These are phyloP conservation scores for Verticillium dahliae DNA, from an alignment of 2,329 filamentous ascomycete genomes.

Conservation along the genomic window DNA sequence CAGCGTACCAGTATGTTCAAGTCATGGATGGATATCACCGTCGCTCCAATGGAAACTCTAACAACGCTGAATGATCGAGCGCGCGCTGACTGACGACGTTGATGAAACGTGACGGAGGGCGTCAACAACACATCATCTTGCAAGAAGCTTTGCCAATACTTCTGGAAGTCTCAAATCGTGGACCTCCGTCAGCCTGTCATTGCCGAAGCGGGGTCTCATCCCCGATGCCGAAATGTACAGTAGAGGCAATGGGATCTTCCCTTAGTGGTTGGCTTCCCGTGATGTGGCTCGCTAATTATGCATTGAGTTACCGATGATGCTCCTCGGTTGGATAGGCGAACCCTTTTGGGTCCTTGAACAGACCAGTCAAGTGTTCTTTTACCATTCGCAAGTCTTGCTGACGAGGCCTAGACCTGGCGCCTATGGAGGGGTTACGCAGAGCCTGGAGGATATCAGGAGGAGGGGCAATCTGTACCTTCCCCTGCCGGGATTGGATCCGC, in stretches of 20 bases:
- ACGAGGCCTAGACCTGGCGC: not conserved
- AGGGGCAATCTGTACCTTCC: not conserved
- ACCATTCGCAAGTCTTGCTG: not conserved
- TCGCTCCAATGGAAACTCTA: not conserved
- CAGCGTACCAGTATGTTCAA: not conserved
- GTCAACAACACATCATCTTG: not conserved
- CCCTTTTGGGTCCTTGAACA: not conserved
- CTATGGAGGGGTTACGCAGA: not conserved
- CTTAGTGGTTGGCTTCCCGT: conserved; percentile 3
- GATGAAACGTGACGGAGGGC: not conserved
- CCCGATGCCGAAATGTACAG: not conserved
- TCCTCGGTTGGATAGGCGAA: not conserved
- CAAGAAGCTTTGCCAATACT: not conserved
- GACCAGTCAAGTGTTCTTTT: not conserved
- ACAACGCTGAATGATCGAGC: not conserved
- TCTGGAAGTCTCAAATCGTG: not conserved
- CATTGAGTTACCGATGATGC: not conserved
- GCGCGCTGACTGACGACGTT: not conserved
- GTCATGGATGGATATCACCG: not conserved
- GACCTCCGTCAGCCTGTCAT: not conserved
- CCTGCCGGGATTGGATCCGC: not conserved
- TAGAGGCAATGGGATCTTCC: not conserved
- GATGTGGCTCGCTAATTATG: not conserved
- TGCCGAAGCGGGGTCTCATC: not conserved
- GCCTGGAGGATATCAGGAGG: not conserved